Evolutionary conservation across 1,139 yeast species (phyloP).

Genomic region (Geotrichum aggregatum): DNA sequence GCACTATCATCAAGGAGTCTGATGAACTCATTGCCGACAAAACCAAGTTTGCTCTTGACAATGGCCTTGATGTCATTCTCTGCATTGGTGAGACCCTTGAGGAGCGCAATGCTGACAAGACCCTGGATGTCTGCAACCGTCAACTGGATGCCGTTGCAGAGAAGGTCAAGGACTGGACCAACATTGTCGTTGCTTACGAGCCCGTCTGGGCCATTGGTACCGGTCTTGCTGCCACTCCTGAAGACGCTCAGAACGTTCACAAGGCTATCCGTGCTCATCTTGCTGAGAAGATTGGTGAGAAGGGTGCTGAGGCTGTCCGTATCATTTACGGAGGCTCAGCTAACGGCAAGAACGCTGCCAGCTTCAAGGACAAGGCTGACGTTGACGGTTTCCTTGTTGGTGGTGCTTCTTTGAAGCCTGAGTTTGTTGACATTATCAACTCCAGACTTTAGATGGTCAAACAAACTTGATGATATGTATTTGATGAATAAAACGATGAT

Average conservation of each 20-base stretch:
- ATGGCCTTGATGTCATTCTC: conserved; percentile 82
- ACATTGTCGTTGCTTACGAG: conserved; percentile 95
- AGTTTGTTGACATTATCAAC: conserved; percentile 90
- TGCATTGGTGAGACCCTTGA: conserved; percentile 97
- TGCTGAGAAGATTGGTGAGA: conserved; percentile 67
- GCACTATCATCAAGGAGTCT: conserved; percentile 84
- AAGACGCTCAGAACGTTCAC: conserved; percentile 91
- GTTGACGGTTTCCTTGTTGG: conserved; percentile 99
- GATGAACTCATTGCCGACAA: conserved; percentile 92
- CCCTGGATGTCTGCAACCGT: conserved; percentile 81
- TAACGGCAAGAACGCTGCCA: conserved; percentile 86
- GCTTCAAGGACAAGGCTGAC: conserved; percentile 87
- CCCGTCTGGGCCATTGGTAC: conserved; percentile 99
- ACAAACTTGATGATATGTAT: neutral
- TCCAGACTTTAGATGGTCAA: conserved; percentile 59
- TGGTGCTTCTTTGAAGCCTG: conserved; percentile 98
- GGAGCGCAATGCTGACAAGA: conserved; percentile 84
- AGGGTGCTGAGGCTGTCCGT: conserved; percentile 73
- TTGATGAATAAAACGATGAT: no score
- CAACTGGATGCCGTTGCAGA: conserved; percentile 88
- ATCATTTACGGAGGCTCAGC: conserved; percentile 99
- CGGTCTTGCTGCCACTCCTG: conserved; percentile 98
- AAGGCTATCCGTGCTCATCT: conserved; percentile 80
- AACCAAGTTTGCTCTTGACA: conserved; percentile 88
- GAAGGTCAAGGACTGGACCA: conserved; percentile 82